phyloP scores from a whole-genome alignment of 768 basidiomycete genomes.

The Pisolithus marmoratus region DNA sequence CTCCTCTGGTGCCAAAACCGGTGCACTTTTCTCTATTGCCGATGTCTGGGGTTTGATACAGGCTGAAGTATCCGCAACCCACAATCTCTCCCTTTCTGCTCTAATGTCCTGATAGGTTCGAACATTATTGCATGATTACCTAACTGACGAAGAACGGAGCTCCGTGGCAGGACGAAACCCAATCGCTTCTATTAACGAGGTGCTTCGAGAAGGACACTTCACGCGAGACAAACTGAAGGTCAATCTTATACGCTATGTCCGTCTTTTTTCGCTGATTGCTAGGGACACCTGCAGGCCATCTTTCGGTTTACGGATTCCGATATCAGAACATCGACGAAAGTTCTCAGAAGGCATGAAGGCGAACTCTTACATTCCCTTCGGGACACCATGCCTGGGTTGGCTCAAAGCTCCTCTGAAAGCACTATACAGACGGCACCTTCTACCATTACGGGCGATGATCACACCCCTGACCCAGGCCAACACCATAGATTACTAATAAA shows the following conservation, averaged over 20 bases:
- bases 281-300: constrained; percentile 48
- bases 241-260: background rate
- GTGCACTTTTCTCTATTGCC: constrained; percentile 71
- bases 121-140: constrained; percentile 78
- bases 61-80: constrained; percentile 55
- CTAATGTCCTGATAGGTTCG: constrained; percentile 53
- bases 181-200: constrained; percentile 90
- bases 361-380: constrained; percentile 77
- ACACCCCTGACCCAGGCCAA: constrained; percentile 63
- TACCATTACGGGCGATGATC: constrained; percentile 66
- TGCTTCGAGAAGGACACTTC: constrained; percentile 78
- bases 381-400: constrained; percentile 92
- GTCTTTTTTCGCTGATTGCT: background rate
- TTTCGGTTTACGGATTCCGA: constrained; percentile 95
- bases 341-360: constrained; percentile 75
- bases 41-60: constrained; percentile 90
- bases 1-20: constrained; percentile 69
- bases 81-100: background rate
- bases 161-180: constrained; percentile 77
- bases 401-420: constrained; percentile 61
- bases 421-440: constrained; percentile 54
- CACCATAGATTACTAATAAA: constrained; percentile 82
- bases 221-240: constrained; percentile 79
- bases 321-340: constrained; percentile 58
- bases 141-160: constrained; percentile 87